Conservation (phyloP, 495 filamentous ascomycete genomes). For the Melanomma pulvis-pyrius region DNA sequence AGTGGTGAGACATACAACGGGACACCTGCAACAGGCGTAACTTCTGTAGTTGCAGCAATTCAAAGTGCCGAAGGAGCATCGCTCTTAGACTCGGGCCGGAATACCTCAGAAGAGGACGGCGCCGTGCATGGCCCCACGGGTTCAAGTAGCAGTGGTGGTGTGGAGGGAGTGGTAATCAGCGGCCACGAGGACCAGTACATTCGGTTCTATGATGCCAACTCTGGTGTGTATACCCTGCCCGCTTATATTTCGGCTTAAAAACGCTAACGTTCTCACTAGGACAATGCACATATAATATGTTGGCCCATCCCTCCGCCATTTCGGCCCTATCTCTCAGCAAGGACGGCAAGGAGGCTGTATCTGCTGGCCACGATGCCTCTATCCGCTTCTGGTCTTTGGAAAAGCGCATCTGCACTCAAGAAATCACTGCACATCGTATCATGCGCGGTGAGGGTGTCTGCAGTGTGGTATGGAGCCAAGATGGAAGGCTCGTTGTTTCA, state of each 20-base stretch:
- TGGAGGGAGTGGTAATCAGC: conserved; percentile 90
- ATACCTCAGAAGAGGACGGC: conserved; percentile 65
- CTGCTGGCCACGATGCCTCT: conserved; percentile 91
- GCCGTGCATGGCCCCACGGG: conserved; percentile 81
- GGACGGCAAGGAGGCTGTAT: conserved; percentile 91
- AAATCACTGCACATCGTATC: conserved; percentile 83
- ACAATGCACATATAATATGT: conserved; percentile 99
- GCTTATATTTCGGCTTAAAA: background rate
- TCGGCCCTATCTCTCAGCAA: conserved; percentile 87
- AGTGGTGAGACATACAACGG: conserved; percentile 91
- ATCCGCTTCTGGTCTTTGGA: conserved; percentile 98
- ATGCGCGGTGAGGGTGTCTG: conserved; percentile 97
- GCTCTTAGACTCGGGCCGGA: conserved; percentile 64
- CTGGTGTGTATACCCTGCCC: conserved; percentile 66
- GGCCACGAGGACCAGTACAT: conserved; percentile 96
- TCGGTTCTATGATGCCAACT: conserved; percentile 96
- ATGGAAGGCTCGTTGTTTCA: conserved; percentile 91
- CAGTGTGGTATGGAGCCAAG: conserved; percentile 88
- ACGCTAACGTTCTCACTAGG: conserved; percentile 55
- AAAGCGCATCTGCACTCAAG: conserved; percentile 89
- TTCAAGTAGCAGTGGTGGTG: conserved; percentile 65
- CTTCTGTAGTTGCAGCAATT: conserved; percentile 86
- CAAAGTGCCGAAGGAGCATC: conserved; percentile 72
- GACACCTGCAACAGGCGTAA: conserved; percentile 79
- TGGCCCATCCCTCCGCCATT: conserved; percentile 91